A percentile compares a stretch with the other conserved stretches of the same genome.
phyloP scores from a whole-genome alignment of 1,284 basidiomycete genomes.

The Cutaneotrichosporon cavernicola region DNA sequence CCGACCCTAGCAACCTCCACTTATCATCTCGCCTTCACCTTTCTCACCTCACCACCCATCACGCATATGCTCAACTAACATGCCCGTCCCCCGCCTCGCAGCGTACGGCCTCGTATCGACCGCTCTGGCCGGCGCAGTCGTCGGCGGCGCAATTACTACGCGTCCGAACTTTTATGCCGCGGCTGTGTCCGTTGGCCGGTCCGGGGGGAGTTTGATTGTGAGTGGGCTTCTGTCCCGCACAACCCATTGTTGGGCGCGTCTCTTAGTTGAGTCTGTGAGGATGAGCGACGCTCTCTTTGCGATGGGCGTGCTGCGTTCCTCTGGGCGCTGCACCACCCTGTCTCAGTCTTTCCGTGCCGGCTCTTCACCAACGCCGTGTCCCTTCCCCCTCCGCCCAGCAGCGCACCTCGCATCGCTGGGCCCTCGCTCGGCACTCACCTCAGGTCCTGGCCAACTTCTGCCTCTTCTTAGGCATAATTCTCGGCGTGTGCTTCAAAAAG shows the following conservation, averaged over 20 bases:
- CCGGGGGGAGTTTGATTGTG: slow-evolving; percentile 83
- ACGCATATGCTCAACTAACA: neutral
- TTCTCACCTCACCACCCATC: neutral
- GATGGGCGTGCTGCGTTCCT: neutral
- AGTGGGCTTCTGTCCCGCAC: slow-evolving; percentile 36
- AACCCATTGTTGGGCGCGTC: too few species aligned
- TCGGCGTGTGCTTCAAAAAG: slow-evolving; percentile 74
- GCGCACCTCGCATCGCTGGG: neutral
- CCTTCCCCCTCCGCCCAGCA: too few species aligned
- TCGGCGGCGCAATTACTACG: slow-evolving; percentile 74
- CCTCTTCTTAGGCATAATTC: slow-evolving; percentile 70
- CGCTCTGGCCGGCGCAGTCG: slow-evolving; percentile 67
- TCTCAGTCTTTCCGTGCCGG: too few species aligned
- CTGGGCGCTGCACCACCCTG: too few species aligned
- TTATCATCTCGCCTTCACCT: neutral
- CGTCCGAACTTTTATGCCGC: slow-evolving; percentile 94
- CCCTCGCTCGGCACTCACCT: slow-evolving; percentile 2
- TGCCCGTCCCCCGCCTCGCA: slow-evolving; percentile 53
- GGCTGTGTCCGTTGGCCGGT: slow-evolving; percentile 85
- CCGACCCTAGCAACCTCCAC: neutral
- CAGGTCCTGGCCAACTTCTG: slow-evolving; percentile 91
- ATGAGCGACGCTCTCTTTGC: too few species aligned
- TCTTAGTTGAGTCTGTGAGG: too few species aligned
- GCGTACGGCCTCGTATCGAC: slow-evolving; percentile 70
- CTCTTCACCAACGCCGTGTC: neutral